Conservation (phyloP, 352 stramenopile genomes). For the Achlya hypogyna region DNA sequence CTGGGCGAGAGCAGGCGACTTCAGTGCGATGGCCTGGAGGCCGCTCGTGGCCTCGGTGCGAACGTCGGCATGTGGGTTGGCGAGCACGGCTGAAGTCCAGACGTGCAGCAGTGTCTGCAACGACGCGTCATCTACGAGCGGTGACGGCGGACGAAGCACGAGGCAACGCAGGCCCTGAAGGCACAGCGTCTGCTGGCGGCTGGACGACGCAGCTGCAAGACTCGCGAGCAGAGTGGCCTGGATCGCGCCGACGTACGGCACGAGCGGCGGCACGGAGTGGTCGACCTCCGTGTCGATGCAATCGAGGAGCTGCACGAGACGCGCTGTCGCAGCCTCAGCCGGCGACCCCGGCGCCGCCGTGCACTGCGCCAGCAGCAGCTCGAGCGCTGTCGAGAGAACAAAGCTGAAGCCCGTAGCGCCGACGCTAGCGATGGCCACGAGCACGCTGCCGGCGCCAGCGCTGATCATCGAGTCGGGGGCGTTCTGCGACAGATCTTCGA, state of each 20-base stretch:
- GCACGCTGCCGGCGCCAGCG: constrained; percentile 56
- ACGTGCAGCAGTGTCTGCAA: constrained; percentile 65
- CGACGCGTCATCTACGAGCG: constrained; percentile 49
- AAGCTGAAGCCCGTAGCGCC: constrained; percentile 55
- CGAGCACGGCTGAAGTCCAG: constrained; percentile 61
- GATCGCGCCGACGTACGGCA: constrained; percentile 36
- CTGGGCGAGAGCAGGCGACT: neutral
- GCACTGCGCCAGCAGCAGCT: constrained; percentile 58
- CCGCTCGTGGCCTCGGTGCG: constrained; percentile 27
- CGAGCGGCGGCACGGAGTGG: constrained; percentile 48
- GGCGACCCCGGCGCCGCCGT: constrained; percentile 32
- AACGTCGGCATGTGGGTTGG: constrained; percentile 51
- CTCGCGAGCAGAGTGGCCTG: neutral
- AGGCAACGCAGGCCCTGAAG: constrained; percentile 61
- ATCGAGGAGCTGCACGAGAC: constrained; percentile 62
- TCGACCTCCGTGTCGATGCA: constrained; percentile 78
- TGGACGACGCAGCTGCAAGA: neutral
- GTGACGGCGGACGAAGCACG: constrained; percentile 68
- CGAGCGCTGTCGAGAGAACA: constrained; percentile 54
- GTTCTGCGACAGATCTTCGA: constrained; percentile 47
- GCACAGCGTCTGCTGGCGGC: neutral
- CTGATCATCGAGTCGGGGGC: constrained; percentile 75
- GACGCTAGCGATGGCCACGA: constrained; percentile 57
- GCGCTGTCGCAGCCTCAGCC: constrained; percentile 52
- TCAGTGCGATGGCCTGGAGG: neutral